Base-by-base conservation (phyloP, 148 eudicot genomes). In the Agrostemma githago region DNA sequence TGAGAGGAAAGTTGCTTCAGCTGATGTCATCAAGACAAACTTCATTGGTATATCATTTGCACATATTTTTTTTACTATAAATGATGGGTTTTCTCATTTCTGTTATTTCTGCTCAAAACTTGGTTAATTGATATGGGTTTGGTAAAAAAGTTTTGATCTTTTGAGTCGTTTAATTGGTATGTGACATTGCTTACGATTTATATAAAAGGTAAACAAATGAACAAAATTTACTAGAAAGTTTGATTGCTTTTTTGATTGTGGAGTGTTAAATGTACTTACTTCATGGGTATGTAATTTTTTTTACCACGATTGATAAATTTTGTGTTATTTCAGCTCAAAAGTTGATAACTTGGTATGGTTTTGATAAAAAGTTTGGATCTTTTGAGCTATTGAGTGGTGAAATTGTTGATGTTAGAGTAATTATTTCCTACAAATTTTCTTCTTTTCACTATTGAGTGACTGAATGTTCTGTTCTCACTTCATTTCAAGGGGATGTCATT, bases 1-100 rank as follows among this genome's bases (percentile, higher is more conserved):
- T 80, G 96, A 90, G 37, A 86, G 92, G 41, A 62, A 76, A 48
- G 86, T 85, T 68, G 88, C 96, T 37, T 76, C 96, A 2, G 68
- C 86, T 77, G 89, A 90, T 82, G 81, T 90, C 34, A 85, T 88
- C 81, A 88, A 82, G 54, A 86, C 79, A 57, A 78, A 66, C 73
- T 85, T 84, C 82, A 90, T 90, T 77, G 96, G 96, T 90, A 10
- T 3, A 26, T 26, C 34, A 26, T 26, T 0, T 26, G 1, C 34
- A 26, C 10, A 2, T 66, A 14, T 43, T 9, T 37, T 73, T 16
- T 14, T 5, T 15, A 5, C 14, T 70, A 11, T 68, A 11, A 16
- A 21, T 3, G 4, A 11, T 46, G 4, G 10, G 20, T 70, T 34
- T 4, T 20, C 60, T 8, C 3, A 16, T 2, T 43, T 67, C 11